Evolutionary conservation across 1,284 basidiomycete genomes (phyloP).

Genomic region (Trametes versicolor): DNA sequence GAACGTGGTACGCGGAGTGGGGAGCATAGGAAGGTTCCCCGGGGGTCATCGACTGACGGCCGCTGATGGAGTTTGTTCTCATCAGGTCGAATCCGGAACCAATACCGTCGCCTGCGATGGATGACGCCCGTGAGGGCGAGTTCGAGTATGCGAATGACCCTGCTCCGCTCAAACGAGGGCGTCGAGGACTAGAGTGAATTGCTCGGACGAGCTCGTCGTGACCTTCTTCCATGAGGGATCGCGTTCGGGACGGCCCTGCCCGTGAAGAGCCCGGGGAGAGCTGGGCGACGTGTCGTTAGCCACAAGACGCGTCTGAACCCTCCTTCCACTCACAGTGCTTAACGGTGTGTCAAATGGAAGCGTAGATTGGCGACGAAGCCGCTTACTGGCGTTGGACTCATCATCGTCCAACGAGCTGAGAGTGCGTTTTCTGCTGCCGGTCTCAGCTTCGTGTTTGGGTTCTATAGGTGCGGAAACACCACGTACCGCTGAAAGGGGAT

Average conservation of each 20-base stretch:
- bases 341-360: slow-evolving; percentile 19
- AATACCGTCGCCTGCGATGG: slow-evolving; percentile 28
- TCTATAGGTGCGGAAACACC: neutral
- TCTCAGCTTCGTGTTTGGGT: slow-evolving; percentile 3
- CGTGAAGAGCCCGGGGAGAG: slow-evolving; percentile 16
- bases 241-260: slow-evolving; percentile 13
- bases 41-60: slow-evolving; percentile 30
- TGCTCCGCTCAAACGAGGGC: slow-evolving; percentile 18
- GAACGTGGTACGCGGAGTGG: slow-evolving; percentile 31
- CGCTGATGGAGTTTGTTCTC: slow-evolving; percentile 25
- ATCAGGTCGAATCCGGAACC: slow-evolving; percentile 23
- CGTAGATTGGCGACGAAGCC: slow-evolving; percentile 21
- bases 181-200: slow-evolving; percentile 15
- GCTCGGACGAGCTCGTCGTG: slow-evolving; percentile 18
- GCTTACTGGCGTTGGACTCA: slow-evolving; percentile 13
- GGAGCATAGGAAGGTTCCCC: slow-evolving; percentile 24
- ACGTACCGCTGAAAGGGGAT: slow-evolving; percentile 14
- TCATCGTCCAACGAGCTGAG: slow-evolving; percentile 20
- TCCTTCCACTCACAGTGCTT: slow-evolving; percentile 12
- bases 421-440: slow-evolving; percentile 20
- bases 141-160: slow-evolving; percentile 27
- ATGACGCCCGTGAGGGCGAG: slow-evolving; percentile 28
- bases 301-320: slow-evolving; percentile 1
- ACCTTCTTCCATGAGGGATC: slow-evolving; percentile 17
- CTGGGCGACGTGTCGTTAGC: slow-evolving; percentile 18